These are phyloP conservation scores for Neurospora sp. DNA, from an alignment of 495 filamentous ascomycete species.

Conservation along the genomic window DNA sequence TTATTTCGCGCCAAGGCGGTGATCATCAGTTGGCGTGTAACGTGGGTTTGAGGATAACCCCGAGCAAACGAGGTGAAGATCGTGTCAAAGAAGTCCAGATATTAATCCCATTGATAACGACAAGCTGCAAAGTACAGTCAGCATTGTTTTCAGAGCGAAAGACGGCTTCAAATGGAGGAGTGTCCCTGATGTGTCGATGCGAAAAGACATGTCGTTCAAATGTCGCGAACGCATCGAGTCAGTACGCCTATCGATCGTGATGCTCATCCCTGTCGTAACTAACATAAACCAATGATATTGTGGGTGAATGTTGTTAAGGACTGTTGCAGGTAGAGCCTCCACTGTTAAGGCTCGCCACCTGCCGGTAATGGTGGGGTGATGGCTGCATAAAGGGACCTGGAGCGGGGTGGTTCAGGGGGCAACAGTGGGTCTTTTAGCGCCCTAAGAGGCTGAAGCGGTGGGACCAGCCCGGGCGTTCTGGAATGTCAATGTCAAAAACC, in stretches of 20 bases:
- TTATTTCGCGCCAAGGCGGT: neutral
- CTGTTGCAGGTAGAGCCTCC: neutral
- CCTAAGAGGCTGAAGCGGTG: neutral
- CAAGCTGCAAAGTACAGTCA: too few relatives aligned
- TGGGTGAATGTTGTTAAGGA: neutral
- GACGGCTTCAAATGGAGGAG: neutral
- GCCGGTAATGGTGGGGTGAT: neutral
- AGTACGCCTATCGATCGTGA: neutral
- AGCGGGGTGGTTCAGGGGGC: neutral
- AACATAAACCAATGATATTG: too few relatives aligned
- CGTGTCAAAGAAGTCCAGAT: neutral
- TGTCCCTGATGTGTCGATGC: neutral
- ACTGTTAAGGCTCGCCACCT: neutral
- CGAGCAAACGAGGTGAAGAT: neutral
- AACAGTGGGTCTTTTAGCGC: neutral
- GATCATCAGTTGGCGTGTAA: neutral
- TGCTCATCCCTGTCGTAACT: neutral
- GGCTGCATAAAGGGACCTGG: neutral
- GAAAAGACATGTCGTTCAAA: neutral
- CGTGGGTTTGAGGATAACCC: neutral
- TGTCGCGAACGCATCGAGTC: neutral
- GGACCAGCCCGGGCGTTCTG: too few relatives aligned
- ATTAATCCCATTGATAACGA: too few relatives aligned
- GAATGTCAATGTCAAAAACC: neutral
- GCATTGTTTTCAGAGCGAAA: neutral